Conservation (phyloP, 805 yeast genomes). For the Helenozyma baotianmanensis region DNA sequence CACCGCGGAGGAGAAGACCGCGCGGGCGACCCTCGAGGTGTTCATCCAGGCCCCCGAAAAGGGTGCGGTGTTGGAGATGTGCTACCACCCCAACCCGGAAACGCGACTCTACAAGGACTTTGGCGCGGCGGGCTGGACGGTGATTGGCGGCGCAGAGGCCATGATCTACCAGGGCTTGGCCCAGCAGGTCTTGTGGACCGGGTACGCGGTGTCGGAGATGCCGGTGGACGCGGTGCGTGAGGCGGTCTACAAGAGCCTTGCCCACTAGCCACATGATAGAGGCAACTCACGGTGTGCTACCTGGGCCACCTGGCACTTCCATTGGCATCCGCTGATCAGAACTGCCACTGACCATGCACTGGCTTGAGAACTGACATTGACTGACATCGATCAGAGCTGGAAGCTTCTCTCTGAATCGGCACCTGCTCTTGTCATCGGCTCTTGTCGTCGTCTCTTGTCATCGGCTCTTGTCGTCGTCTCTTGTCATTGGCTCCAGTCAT, state of each 20-base stretch:
- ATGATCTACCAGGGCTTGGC: slow-evolving; percentile 31
- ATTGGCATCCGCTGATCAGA: too few species aligned
- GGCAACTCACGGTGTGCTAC: too few species aligned
- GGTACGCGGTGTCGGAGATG: slow-evolving; percentile 20
- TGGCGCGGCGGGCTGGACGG: slow-evolving; percentile 21
- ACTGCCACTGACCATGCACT: too few species aligned
- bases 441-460: too few species aligned
- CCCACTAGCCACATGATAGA: too few species aligned
- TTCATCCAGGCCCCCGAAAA: slow-evolving; percentile 17
- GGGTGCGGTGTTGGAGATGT: slow-evolving; percentile 32
- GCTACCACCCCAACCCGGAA: slow-evolving; percentile 27
- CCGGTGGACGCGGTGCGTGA: slow-evolving; percentile 20
- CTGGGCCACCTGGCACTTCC: too few species aligned
- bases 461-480: too few species aligned
- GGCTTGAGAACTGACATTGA: too few species aligned
- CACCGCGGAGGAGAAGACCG: slow-evolving; percentile 19
- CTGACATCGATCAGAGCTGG: too few species aligned
- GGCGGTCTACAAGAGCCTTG: slow-evolving; percentile 12
- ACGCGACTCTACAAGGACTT: slow-evolving; percentile 24
- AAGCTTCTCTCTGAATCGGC: too few species aligned
- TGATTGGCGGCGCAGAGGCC: slow-evolving; percentile 26
- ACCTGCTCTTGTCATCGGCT: too few species aligned
- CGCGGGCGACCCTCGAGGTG: slow-evolving; percentile 22
- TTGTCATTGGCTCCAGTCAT: too few species aligned
- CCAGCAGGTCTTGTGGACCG: slow-evolving; percentile 30